Percentiles rank a stretch among this genome's conserved stretches.
Conservation (phyloP, 257 asterid species). For the Avicennia marina region DNA sequence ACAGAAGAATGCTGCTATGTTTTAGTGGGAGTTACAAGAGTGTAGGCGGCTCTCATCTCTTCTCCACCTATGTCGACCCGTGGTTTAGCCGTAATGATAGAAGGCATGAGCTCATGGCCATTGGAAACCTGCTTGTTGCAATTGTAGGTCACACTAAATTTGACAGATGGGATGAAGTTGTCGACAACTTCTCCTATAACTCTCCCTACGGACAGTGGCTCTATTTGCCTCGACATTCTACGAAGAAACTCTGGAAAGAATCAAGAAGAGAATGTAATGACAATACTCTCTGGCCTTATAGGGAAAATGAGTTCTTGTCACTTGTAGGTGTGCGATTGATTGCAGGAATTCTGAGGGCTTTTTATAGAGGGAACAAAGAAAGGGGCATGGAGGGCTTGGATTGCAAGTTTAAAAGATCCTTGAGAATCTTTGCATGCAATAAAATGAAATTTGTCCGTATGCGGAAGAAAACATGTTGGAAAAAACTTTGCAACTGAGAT, state of each 20-base stretch:
- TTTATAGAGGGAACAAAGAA: conserved; percentile 34
- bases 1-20: no score
- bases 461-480: conserved; percentile 25
- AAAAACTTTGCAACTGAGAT: conserved; percentile 26
- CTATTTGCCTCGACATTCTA: conserved; percentile 24
- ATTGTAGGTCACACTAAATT: conserved; percentile 44
- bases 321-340: conserved; percentile 17
- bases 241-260: not conserved
- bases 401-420: conserved; percentile 30
- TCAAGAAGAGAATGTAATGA: no score
- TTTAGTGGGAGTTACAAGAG: conserved; percentile 47
- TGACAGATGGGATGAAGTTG: conserved; percentile 56
- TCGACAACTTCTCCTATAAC: conserved; percentile 85
- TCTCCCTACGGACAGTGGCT: conserved; percentile 65
- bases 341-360: conserved; percentile 16
- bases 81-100: conserved; percentile 49
- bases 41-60: conserved; percentile 78
- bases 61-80: conserved; percentile 79
- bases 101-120: conserved; percentile 87
- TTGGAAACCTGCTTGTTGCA: conserved; percentile 55
- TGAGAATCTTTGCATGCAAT: conserved; percentile 31
- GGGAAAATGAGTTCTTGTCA: not conserved
- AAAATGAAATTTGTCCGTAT: conserved; percentile 20
- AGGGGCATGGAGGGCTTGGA: conserved; percentile 27
- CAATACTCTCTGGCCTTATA: no score